Conservation (phyloP, 108 stramenopile species). For the Nitzschia sp. region DNA sequence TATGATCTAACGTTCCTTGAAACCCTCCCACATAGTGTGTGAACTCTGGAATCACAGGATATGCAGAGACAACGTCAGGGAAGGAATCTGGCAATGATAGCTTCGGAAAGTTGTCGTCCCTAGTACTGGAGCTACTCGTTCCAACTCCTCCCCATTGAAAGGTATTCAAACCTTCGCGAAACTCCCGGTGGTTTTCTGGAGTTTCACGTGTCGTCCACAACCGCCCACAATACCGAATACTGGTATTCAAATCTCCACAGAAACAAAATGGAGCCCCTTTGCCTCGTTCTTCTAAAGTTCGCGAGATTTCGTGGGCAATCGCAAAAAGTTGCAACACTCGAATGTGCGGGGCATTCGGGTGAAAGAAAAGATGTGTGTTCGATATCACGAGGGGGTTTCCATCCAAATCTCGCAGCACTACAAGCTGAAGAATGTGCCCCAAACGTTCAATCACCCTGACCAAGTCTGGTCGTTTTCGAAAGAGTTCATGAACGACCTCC, state of each 20-base stretch:
- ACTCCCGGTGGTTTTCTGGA: conserved; percentile 34
- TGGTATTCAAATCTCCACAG: conserved; percentile 65
- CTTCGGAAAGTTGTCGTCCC: conserved; percentile 28
- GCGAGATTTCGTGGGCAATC: conserved; percentile 11
- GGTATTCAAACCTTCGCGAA: conserved; percentile 49
- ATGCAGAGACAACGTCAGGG: conserved; percentile 49
- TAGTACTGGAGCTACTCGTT: background rate
- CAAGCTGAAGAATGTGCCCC: conserved; percentile 12
- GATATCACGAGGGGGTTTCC: conserved; percentile 18
- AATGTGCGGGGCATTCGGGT: conserved; percentile 66
- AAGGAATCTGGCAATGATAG: conserved; percentile 41
- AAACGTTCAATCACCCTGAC: conserved; percentile 37
- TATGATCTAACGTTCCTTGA: conserved; percentile 60
- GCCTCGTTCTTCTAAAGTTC: conserved; percentile 3
- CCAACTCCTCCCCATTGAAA: conserved; percentile 37
- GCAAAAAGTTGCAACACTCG: conserved; percentile 34
- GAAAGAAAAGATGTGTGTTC: conserved; percentile 82
- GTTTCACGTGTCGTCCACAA: conserved; percentile 48
- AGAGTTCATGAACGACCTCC: conserved; percentile 35
- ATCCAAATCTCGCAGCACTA: background rate
- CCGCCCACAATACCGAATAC: conserved; percentile 38
- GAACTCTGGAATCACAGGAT: conserved; percentile 45
- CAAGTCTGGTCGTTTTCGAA: conserved; percentile 46
- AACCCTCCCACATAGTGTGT: conserved; percentile 62
- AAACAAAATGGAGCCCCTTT: conserved; percentile 41